Evolutionary conservation across 331 rosid genomes (phyloP), one percentile per base, ranked within the genome.

Genomic region (Malus hybrid): DNA sequence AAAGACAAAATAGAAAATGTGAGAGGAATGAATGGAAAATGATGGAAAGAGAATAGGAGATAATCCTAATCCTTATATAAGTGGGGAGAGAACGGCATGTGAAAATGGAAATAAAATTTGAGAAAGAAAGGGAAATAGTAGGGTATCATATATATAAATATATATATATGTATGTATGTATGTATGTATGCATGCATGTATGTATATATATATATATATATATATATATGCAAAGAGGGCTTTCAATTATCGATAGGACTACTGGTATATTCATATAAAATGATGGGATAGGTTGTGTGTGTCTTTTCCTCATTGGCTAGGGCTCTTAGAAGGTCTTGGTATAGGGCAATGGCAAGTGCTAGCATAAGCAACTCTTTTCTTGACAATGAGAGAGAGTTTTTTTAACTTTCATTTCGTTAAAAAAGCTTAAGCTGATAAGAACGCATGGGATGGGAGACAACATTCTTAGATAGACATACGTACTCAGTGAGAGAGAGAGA

Each of bases 371-470:
- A 26, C 61, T 44, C 22, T 64, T 64, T 32, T 66, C 29, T 68
- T 74, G 80, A 70, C 42, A 56, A 63, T 11, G 48, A 52, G 36
- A 63, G 81, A 67, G 71, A 22, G 42, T 63, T 32, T 48, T 68
- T 30, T 11, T 26, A 39, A 46, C 72, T 29, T 60, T 73, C 68
- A 26, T 34, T 42, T 22, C 63, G 18, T 36, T 39, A 66, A 30
- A 20, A 70, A 74, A 79, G 84, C 86, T 65, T 63, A 64, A 84
- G 72, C 73, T 18, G 97, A 93, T 87, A 88, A 90, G 93, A 89
- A 83, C 92, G 90, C 93, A 89, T 89, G 96, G 89, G 83, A 85
- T 87, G 91, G 89, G 83, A 75, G 71, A 88, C 87, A 76, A 78
- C 92, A 82, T 82, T 90, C 86, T 80, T 83, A 73, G 83, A 55